Conservation (phyloP, 345 rosid genomes). For the Pugionium dolabratum region DNA sequence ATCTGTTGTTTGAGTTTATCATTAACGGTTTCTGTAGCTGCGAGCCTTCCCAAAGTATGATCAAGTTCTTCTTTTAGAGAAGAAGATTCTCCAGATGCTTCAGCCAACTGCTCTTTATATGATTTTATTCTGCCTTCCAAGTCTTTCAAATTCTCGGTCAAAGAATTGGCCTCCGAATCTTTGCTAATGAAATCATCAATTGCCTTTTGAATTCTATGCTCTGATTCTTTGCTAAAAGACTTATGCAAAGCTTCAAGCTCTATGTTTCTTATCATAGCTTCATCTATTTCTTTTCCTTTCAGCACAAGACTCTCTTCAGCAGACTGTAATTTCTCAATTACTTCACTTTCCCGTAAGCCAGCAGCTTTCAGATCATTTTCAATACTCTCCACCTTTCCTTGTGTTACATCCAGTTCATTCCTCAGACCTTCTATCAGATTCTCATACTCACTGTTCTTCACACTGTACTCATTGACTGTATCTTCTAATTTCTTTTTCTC, state of each 20-base stretch:
- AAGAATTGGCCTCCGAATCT: slow-evolving; percentile 73
- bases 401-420: slow-evolving; percentile 67
- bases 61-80: slow-evolving; percentile 74
- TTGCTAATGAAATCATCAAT: slow-evolving; percentile 56
- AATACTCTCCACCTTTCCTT: slow-evolving; percentile 57
- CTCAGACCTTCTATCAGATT: slow-evolving; percentile 63
- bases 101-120: slow-evolving; percentile 65
- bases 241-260: slow-evolving; percentile 69
- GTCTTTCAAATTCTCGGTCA: slow-evolving; percentile 58
- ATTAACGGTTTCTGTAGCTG: slow-evolving; percentile 57
- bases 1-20: slow-evolving; percentile 66
- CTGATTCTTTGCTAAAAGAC: slow-evolving; percentile 64
- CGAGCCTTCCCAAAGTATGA: slow-evolving; percentile 50
- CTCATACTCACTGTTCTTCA: slow-evolving; percentile 71
- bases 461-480: slow-evolving; percentile 46
- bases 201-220: slow-evolving; percentile 61
- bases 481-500: slow-evolving; percentile 80
- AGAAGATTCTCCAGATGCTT: slow-evolving; percentile 54
- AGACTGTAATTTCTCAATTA: slow-evolving; percentile 67
- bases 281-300: slow-evolving; percentile 58
- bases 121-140: slow-evolving; percentile 61
- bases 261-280: slow-evolving; percentile 51
- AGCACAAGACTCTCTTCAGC: slow-evolving; percentile 69
- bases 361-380: slow-evolving; percentile 68
- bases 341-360: slow-evolving; percentile 64